Conservation (phyloP, 306 rosid genomes). For the Ziziphus jujuba region DNA sequence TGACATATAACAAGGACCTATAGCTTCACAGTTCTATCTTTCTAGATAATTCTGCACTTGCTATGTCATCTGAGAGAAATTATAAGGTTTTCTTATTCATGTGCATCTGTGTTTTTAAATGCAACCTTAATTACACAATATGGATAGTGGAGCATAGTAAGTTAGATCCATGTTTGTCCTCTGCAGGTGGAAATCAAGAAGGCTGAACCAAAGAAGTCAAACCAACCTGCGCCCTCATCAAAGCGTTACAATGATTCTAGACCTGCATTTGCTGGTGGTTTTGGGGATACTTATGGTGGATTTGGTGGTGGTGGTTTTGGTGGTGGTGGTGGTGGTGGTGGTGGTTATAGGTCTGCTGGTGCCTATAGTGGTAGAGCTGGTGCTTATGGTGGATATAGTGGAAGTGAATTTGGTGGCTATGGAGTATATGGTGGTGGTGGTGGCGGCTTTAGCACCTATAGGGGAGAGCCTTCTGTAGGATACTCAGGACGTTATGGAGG, state of each 20-base stretch:
- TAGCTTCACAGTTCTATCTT: background rate
- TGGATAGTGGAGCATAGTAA: background rate
- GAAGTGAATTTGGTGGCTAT: slow-evolving; percentile 84
- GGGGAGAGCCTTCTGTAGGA: slow-evolving; percentile 80
- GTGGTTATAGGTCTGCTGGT: slow-evolving; percentile 64
- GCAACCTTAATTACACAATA: background rate
- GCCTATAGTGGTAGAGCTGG: slow-evolving; percentile 59
- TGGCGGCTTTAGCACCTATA: slow-evolving; percentile 72
- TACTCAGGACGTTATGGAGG: slow-evolving; percentile 84
- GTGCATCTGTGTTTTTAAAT: background rate
- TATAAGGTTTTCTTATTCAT: background rate
- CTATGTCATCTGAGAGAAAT: too few species aligned
- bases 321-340: slow-evolving; percentile 32
- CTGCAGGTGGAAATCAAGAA: slow-evolving; percentile 93
- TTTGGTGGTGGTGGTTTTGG: slow-evolving; percentile 64
- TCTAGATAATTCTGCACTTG: too few species aligned
- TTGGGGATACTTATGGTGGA: slow-evolving; percentile 79
- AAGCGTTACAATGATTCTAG: slow-evolving; percentile 78
- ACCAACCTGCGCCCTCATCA: slow-evolving; percentile 70
- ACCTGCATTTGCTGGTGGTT: slow-evolving; percentile 67
- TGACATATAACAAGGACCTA: background rate
- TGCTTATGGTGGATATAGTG: slow-evolving; percentile 63
- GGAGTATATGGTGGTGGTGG: slow-evolving; percentile 64
- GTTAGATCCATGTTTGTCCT: slow-evolving; percentile 17
- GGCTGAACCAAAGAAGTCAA: slow-evolving; percentile 96